Base-by-base conservation (phyloP, 2,329 filamentous ascomycete species). In the Emmonsiellopsis sp. region DNA sequence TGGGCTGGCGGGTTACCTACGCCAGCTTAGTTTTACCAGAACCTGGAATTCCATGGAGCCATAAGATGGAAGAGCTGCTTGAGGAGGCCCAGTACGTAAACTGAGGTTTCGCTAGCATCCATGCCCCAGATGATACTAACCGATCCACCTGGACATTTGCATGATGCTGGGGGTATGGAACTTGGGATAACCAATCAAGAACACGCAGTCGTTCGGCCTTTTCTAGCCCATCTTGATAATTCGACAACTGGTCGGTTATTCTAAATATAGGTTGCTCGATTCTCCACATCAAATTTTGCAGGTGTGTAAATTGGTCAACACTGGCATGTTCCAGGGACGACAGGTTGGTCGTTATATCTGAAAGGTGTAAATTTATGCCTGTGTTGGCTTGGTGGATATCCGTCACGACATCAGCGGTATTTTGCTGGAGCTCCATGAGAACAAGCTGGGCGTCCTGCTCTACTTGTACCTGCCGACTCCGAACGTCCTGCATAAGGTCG, bases 1-100 rank as follows among this genome's bases (percentile, higher is more conserved):
- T 5, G 21, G 21, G 21, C 21, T 27, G 21, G 21, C 21, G 21
- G 21, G 21, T 3, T 27, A 27, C 21, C 21, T 27, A 61, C 42
- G 44, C 49, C n/a, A 62, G 43, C 21, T 47, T 55, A 4, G 55
- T 61, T 45, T 62, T 62, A 3, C 61, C 59, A 14, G 54, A 60
- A 2, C 61, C 60, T 2, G 55, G 46, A 13, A 62, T 58, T 8
- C 61, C 61, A 42, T 63, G 60, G 8, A 62, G 51, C 40, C 56
- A 51, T 5, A 61, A 46, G n/a, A 60, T 45, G 10, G 55, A 56
- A 2, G 56, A 58, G 4, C 42, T 37, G 42, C 56, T 60, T 6
- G 49, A 48, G 3, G 46, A 9, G 8, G 49, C 44, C 61, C 61
- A 63, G 8, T 57, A 9, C 6, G 42, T 42, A 43, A 52, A 62